Evolutionary conservation across 1,284 basidiomycete genomes (phyloP), one percentile per base, ranked within the genome.

Genomic region (Cerioporus squamosus): DNA sequence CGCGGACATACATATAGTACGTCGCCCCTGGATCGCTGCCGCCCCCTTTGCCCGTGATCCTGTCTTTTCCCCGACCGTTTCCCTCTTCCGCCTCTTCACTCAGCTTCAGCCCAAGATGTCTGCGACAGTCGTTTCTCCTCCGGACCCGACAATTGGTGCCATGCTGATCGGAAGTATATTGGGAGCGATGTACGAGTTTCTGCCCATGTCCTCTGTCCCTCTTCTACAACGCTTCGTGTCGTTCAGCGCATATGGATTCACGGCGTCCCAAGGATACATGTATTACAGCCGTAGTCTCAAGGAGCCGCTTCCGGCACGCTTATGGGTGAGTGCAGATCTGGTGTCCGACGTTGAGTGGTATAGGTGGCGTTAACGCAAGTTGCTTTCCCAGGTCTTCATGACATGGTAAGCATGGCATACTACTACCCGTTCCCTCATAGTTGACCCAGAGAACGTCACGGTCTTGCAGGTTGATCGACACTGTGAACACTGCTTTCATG

Each of bases 221-320:
- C 15, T 1, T 2, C 24, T 18, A 1, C 9, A 5, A 18, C 15
- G 1, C 7, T 18, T 14, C 2, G 9, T 45, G 7, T 22, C 17
- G 15, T 14, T 36, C 10, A 65, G 63, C 2, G 39, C 61, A 2
- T 66, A 63, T 40, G 65, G 64, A 12, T 51, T 66, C 20, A 65
- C 63, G 3, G 63, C 55, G 31, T 38, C 62, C 2, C 66, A 68
- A 51, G 64, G 51, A 8, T 67, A 57, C 53, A 51, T 59, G 44
- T 65, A 61, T 48, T 62, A 55, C 22, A 47, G 46, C 12, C 61
- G 55, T 9, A 49, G 60, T 23, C 52, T 52, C 5, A 59, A 61
- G 31, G 61, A 54, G 14, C 14, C 26, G 12, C 14, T 45, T 2
- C 20, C 59, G 1, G 49, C 46, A 44, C 43, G 42, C 4, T 20